Conservation (phyloP, 306 rosid genomes). For the Echinosophora koreensis region DNA sequence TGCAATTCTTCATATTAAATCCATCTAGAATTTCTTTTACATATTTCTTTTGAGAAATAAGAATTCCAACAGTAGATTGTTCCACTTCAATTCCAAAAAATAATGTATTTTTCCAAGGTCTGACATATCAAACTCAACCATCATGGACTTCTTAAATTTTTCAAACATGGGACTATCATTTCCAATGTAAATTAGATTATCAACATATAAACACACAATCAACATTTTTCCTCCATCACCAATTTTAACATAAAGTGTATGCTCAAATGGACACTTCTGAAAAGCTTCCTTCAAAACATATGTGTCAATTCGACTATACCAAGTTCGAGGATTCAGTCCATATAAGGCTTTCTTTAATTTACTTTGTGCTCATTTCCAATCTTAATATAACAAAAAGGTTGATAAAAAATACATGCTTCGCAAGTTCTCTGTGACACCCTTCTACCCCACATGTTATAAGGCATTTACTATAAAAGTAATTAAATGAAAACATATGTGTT, state of each 20-base stretch:
- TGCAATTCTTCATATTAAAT: conserved; percentile 30
- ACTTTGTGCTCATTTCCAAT: no score
- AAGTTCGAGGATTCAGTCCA: no score
- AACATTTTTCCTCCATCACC: not conserved
- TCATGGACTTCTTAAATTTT: not conserved
- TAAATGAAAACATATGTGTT: no score
- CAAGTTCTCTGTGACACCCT: no score
- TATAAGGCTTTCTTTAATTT: no score
- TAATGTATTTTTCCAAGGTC: not conserved
- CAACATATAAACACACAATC: conserved; percentile 5
- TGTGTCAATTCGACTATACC: no score
- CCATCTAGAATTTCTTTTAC: not conserved
- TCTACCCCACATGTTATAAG: no score
- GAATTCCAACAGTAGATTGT: not conserved
- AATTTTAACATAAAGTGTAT: not conserved
- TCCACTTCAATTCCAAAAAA: conserved; percentile 1
- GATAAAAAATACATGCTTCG: no score
- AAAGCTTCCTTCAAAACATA: no score
- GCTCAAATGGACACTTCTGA: no score
- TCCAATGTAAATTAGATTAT: not conserved
- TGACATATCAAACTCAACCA: not conserved
- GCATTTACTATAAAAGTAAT: no score
- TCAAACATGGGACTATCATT: not conserved
- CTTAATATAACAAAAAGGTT: no score
- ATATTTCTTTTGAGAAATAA: conserved; percentile 4